Conservation (phyloP, 176 grass and related monocot genomes). For the Oryza australiensis region DNA sequence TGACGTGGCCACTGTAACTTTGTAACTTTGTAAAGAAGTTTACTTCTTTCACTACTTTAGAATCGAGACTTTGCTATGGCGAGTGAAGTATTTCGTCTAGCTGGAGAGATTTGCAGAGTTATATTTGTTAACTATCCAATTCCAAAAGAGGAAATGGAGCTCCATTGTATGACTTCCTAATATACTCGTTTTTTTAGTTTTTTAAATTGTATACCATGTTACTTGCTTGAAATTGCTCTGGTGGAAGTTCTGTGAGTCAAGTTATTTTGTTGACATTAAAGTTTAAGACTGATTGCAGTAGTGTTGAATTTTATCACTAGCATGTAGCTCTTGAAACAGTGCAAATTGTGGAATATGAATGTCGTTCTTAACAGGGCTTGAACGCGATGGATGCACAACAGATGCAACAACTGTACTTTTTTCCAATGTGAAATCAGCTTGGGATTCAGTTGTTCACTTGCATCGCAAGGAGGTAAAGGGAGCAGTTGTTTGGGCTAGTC, state of each 20-base stretch:
- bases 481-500: slow-evolving; percentile 77
- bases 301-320: slow-evolving; percentile 3
- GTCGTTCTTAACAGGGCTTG: slow-evolving; percentile 59
- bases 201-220: too few species aligned
- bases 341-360: neutral
- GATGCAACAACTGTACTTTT: slow-evolving; percentile 78
- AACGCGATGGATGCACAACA: slow-evolving; percentile 83
- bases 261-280: neutral
- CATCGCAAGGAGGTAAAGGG: slow-evolving; percentile 81
- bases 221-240: too few species aligned
- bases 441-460: slow-evolving; percentile 62
- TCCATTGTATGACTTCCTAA: slow-evolving; percentile 58
- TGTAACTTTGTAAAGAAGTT: too few species aligned
- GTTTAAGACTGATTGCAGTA: neutral
- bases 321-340: neutral
- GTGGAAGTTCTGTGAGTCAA: too few species aligned
- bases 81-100: slow-evolving; percentile 68
- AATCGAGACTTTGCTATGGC: slow-evolving; percentile 61
- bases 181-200: neutral
- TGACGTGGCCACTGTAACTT: too few species aligned
- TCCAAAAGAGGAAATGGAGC: slow-evolving; percentile 68
- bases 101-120: slow-evolving; percentile 70
- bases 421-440: slow-evolving; percentile 71
- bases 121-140: slow-evolving; percentile 85
- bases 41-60: too few species aligned